phyloP scores from a whole-genome alignment of 169 alveolate species.

The Cryptosporidium ryanae region DNA sequence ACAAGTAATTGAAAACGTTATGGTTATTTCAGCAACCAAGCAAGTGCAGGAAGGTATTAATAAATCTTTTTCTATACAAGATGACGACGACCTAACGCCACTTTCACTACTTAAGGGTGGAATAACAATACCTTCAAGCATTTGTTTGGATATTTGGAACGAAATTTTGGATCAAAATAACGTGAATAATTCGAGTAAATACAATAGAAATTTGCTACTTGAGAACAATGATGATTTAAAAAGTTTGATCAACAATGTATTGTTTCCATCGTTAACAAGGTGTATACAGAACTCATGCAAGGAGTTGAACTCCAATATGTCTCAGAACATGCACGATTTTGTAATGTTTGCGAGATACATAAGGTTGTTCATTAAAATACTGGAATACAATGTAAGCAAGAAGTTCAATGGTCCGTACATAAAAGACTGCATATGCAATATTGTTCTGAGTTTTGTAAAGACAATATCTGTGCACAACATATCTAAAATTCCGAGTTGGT shows the following conservation, averaged over 20 bases:
- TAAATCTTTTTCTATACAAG: background rate
- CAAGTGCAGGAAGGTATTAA: background rate
- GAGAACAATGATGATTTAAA: conserved; percentile 31
- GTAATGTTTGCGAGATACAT: conserved; percentile 67
- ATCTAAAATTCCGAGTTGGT: conserved; percentile 64
- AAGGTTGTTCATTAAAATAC: conserved; percentile 15
- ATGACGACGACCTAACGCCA: conserved; percentile 23
- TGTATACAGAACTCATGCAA: conserved; percentile 37
- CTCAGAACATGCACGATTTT: conserved; percentile 47
- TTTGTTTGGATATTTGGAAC: conserved; percentile 57
- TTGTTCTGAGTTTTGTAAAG: conserved; percentile 6
- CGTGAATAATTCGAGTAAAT: background rate
- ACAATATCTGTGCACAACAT: conserved; percentile 16
- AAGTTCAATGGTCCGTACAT: conserved; percentile 44
- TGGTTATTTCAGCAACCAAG: conserved; percentile 13
- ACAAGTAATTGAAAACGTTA: conserved; percentile 18
- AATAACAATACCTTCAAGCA: conserved; percentile 49
- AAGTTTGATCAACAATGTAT: conserved; percentile 28
- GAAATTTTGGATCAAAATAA: conserved; percentile 43
- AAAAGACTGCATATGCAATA: conserved; percentile 33
- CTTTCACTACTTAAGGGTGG: conserved; percentile 64
- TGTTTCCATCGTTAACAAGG: conserved; percentile 51
- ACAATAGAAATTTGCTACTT: conserved; percentile 2
- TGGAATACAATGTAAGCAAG: conserved; percentile 23
- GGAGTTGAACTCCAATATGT: conserved; percentile 28